Evolutionary conservation across 768 basidiomycete species (phyloP).

Genomic region (Amanita subjunquillea): DNA sequence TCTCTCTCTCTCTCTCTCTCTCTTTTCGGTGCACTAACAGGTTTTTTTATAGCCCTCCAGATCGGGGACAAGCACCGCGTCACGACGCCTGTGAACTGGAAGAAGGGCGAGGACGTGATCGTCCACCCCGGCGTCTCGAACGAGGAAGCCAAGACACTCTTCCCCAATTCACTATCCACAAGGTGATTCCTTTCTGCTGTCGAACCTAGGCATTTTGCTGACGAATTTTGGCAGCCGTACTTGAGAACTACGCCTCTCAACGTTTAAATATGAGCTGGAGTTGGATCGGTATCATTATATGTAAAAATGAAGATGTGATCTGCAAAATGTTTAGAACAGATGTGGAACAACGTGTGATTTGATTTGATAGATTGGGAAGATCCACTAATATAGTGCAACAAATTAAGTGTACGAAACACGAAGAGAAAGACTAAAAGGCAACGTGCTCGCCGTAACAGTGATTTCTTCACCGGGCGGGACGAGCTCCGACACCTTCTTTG

Average conservation of each 20-base stretch:
- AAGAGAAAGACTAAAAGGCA: slow-evolving; percentile 81
- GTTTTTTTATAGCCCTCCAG: slow-evolving; percentile 55
- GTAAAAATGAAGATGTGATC: too few relatives aligned
- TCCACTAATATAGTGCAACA: too few relatives aligned
- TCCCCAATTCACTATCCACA: slow-evolving; percentile 74
- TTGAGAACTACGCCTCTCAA: slow-evolving; percentile 68
- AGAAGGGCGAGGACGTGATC: slow-evolving; percentile 88
- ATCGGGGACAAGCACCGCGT: slow-evolving; percentile 78
- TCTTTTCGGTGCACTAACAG: slow-evolving; percentile 19
- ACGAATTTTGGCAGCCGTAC: slow-evolving; percentile 51
- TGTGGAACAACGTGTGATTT: too few relatives aligned
- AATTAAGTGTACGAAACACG: slow-evolving; percentile 42
- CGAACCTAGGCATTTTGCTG: slow-evolving; percentile 1
- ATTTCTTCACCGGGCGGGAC: slow-evolving; percentile 70
- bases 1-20: slow-evolving; percentile 19
- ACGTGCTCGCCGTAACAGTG: slow-evolving; percentile 75
- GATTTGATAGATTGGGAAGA: too few relatives aligned
- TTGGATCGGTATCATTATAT: too few relatives aligned
- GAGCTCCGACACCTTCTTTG: slow-evolving; percentile 78
- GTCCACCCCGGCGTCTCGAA: slow-evolving; percentile 76
- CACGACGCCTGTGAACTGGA: slow-evolving; percentile 94
- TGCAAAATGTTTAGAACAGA: too few relatives aligned
- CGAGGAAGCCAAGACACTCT: slow-evolving; percentile 86
- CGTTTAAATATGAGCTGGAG: slow-evolving; percentile 12
- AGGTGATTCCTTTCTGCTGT: slow-evolving; percentile 34